Evolutionary conservation across 192 early-diverging fungal genomes (phyloP).

Genomic region (Geosiphon pyriformis): DNA sequence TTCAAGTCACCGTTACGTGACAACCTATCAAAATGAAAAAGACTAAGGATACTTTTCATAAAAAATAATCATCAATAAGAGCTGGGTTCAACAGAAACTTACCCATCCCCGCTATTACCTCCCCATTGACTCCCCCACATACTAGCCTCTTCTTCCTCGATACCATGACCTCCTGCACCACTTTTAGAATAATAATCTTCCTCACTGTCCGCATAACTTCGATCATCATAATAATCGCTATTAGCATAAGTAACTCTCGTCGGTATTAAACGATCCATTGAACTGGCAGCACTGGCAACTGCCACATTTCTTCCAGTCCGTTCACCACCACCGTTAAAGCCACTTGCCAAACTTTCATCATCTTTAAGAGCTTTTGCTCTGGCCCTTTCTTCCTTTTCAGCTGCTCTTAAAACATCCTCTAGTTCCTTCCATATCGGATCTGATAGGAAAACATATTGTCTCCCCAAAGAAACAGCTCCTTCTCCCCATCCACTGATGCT

Average conservation of each 20-base stretch:
- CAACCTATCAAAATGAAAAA: conserved; percentile 8
- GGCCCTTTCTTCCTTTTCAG: conserved; percentile 55
- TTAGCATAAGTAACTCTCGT: background rate
- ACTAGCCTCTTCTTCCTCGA: conserved; percentile 31
- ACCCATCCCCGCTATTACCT: conserved; percentile 36
- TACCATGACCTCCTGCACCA: conserved; percentile 1
- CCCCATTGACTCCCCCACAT: conserved; percentile 45
- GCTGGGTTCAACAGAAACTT: conserved; percentile 16
- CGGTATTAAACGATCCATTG: conserved; percentile 14
- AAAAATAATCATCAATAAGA: too few species aligned
- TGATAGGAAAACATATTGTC: conserved; percentile 54
- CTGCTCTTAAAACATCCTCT: conserved; percentile 51
- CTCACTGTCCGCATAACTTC: conserved; percentile 34
- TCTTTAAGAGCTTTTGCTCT: conserved; percentile 40
- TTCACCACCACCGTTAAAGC: conserved; percentile 33
- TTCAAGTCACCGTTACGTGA: conserved; percentile 18
- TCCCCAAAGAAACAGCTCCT: conserved; percentile 46
- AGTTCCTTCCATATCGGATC: conserved; percentile 62
- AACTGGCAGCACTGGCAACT: conserved; percentile 25
- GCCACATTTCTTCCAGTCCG: conserved; percentile 33
- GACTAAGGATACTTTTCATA: background rate
- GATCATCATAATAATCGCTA: conserved; percentile 28
- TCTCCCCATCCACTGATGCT: conserved; percentile 43
- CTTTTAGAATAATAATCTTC: conserved; percentile 28
- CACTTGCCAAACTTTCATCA: conserved; percentile 31